Evolutionary conservation across 129 eudicot species (phyloP).

Genomic region (Helianthus tuberosus): DNA sequence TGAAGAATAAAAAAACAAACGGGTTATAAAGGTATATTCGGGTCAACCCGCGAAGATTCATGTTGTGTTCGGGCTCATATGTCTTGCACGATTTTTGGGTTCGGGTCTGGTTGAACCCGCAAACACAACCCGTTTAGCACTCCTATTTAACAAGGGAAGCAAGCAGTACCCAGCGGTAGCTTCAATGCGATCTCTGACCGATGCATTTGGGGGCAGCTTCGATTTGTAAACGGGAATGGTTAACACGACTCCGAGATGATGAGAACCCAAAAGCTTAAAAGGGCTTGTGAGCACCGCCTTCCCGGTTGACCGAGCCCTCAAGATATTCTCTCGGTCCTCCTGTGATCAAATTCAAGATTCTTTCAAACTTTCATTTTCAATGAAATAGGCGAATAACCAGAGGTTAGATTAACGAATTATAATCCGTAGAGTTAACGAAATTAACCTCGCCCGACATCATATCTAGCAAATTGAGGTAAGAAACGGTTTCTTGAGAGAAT

Average conservation of each 20-base stretch:
- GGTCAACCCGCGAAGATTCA: no score
- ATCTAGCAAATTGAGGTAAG: slow-evolving; percentile 76
- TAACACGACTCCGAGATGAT: slow-evolving; percentile 89
- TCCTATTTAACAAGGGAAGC: slow-evolving; percentile 9
- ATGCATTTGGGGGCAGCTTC: slow-evolving; percentile 63
- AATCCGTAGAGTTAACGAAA: slow-evolving; percentile 5
- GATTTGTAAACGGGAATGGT: slow-evolving; percentile 81
- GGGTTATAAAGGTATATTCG: no score
- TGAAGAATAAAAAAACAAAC: no score
- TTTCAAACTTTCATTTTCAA: background rate
- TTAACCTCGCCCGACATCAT: slow-evolving; percentile 97
- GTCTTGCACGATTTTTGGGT: no score
- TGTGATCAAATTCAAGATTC: slow-evolving; percentile 25
- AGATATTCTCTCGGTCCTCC: slow-evolving; percentile 87
- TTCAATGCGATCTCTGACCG: slow-evolving; percentile 58
- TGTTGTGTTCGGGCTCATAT: no score
- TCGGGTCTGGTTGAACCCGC: no score
- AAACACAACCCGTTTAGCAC: no score
- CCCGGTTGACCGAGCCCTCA: slow-evolving; percentile 86
- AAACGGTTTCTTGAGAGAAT: slow-evolving; percentile 84
- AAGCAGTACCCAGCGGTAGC: slow-evolving; percentile 81
- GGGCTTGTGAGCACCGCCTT: slow-evolving; percentile 88
- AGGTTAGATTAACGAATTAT: background rate
- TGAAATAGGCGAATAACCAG: slow-evolving; percentile 1
- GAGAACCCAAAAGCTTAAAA: slow-evolving; percentile 67